Percentiles rank a stretch among this genome's conserved stretches.
Conservation (phyloP, 1,284 basidiomycete genomes). For the Neonothopanus nambi region DNA sequence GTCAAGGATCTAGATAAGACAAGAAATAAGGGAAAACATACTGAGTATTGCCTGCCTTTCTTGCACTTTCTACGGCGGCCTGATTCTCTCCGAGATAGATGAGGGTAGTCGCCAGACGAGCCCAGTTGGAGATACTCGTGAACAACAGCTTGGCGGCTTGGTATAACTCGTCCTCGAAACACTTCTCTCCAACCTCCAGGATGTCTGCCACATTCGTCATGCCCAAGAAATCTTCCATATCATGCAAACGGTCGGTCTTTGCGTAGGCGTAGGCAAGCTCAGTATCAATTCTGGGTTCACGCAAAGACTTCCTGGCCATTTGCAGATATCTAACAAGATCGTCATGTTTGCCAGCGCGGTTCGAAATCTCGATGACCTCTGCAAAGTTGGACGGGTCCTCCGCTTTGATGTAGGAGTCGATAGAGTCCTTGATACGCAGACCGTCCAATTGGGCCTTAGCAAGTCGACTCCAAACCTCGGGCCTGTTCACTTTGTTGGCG, state of each 20-base stretch:
- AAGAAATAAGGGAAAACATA: constrained; percentile 36
- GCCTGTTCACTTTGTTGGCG: constrained; percentile 95
- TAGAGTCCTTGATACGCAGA: constrained; percentile 96
- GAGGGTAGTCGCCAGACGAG: constrained; percentile 94
- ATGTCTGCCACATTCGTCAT: constrained; percentile 99
- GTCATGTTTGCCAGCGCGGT: constrained; percentile 96
- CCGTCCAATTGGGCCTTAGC: constrained; percentile 99
- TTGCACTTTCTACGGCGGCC: constrained; percentile 95
- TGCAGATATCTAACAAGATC: constrained; percentile 97
- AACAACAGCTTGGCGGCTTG: constrained; percentile 96
- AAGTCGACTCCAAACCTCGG: constrained; percentile 95
- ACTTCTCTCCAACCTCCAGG: constrained; percentile 96
- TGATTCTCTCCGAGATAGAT: constrained; percentile 99
- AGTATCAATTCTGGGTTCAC: constrained; percentile 98
- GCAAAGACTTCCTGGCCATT: constrained; percentile 98
- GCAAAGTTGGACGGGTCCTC: constrained; percentile 94
- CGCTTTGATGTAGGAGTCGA: constrained; percentile 99
- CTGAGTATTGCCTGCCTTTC: constrained; percentile 99
- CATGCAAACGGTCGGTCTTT: constrained; percentile 94
- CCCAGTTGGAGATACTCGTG: constrained; percentile 98
- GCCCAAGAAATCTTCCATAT: constrained; percentile 99
- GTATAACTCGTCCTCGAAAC: constrained; percentile 98
- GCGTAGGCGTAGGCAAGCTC: constrained; percentile 96
- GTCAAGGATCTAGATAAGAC: background rate
- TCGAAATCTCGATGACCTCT: constrained; percentile 97